Base-by-base conservation (phyloP, 345 rosid genomes). In the Kandelia obovata region DNA sequence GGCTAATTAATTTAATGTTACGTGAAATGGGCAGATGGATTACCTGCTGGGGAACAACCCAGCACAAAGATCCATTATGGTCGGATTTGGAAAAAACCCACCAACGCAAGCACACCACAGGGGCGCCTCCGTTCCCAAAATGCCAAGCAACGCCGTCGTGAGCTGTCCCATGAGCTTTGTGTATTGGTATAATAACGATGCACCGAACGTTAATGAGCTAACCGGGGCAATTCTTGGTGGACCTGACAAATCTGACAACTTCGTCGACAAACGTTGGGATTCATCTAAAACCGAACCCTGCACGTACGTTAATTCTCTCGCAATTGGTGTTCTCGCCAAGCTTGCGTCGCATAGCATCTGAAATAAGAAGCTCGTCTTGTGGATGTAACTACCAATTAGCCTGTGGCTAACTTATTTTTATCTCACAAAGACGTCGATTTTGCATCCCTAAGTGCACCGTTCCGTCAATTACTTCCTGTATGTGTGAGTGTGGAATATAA, bases 221-320 rank as follows among this genome's bases (percentile, higher is more conserved):
- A 89, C 97, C 0, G 97, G 97, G 5, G 96, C 97, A 23, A 80
- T 91, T 53, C 69, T 95, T 0, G 99, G 99, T 7, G 99, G 99
- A 62, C 99, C 97, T 5, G 96, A 95, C 78, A 80, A 76, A 32
- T 53, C 73, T 34, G 99, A 91, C 69, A 46, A 82, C 6, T 95
- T 89, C 73, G 75, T 67, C 0, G 99, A 95, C 73, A 60, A 81
- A 30, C 88, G 96, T 6, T 81, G 85, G 85, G 78, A 79, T 10
- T 88, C 96, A 0, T 64, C 80, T 4, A 79, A 72, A 61, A 95
- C 99, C 0, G 99, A 95, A 77, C 97, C 99, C 20, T 89, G 99
- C 79, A 91, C 99, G 31, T 95, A 92, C 70, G 77, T 92, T 20
- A 95, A 91, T 78, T 88, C 96, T 6, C 59, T 78, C 0, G 88